Conservation (phyloP, 2,329 filamentous ascomycete species). For the Didymella sp. region DNA sequence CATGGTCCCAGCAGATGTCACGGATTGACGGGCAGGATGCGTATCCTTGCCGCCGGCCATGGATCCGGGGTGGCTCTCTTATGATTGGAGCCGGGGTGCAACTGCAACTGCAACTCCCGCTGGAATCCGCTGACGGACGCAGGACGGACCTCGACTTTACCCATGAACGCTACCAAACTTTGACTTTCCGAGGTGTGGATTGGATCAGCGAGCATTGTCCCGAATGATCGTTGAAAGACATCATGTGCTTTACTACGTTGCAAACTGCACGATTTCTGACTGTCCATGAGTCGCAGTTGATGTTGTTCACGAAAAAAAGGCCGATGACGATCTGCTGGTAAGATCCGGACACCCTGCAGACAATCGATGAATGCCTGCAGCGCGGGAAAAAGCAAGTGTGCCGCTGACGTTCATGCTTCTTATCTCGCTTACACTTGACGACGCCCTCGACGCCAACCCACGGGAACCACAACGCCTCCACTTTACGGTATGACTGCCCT, state of each 20-base stretch:
- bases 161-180: slow-evolving; percentile 13
- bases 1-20: background rate
- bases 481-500: background rate
- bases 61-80: background rate
- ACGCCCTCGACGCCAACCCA: slow-evolving; percentile 7
- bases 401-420: slow-evolving; percentile 16
- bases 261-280: background rate
- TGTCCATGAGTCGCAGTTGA: slow-evolving; percentile 3
- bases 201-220: background rate
- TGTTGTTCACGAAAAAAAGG: background rate
- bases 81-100: slow-evolving; percentile 12
- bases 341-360: slow-evolving; percentile 8
- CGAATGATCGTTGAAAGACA: background rate
- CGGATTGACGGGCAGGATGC: slow-evolving; percentile 15
- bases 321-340: slow-evolving; percentile 16
- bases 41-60: slow-evolving; percentile 8
- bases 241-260: slow-evolving; percentile 11
- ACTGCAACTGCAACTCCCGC: slow-evolving; percentile 5
- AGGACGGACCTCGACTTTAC: background rate
- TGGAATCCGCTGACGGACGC: background rate
- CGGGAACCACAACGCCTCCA: slow-evolving; percentile 15
- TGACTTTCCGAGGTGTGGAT: background rate
- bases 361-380: slow-evolving; percentile 11
- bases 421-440: slow-evolving; percentile 20
- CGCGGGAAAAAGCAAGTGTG: slow-evolving; percentile 15